Base-by-base conservation (phyloP, 192 early-diverging fungal genomes). In the Coemansia sp. region DNA sequence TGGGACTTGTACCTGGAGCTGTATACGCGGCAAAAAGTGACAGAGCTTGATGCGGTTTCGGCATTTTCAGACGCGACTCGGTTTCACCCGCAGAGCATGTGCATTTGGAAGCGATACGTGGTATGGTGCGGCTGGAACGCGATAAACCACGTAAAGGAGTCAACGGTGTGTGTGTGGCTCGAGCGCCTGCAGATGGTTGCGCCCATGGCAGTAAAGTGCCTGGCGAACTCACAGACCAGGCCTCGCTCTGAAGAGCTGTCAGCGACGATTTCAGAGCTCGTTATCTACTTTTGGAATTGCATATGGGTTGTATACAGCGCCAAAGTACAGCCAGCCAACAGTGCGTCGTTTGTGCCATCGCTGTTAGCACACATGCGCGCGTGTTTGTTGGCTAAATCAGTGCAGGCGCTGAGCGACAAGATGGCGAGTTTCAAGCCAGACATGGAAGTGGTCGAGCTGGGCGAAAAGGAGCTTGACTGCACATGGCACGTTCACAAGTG, bases 1-100 rank as follows among this genome's bases (percentile, higher is more conserved):
- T 76, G 75, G 75, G 75, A 76, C 38, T 23, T 76, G 12, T 76
- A 71, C 32, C 41, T 76, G 22, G 75, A 76, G 62, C 69, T 76
- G 39, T 76, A 71, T 48, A 37, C 64, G 15, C 65, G 69, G 25
- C 75, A 76, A 23, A n/a, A 35, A 2, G 58, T 58, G 4, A 23
- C 55, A 1, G 54, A 65, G 0, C 37, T 64, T 17, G 75, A 76
- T 39, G 43, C 61, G 41, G 49, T 71, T 23, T 59, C 75, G 1
- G 65, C 69, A 11, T 76, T 76, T 48, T 56, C 61, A 10, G 75
- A 76, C 39, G 75, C 75, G 14, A 76, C 65, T 27, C 67, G 67
- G 39, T 65, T 71, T 50, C 48, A 67, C 22, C 61, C 75, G 15
- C 52, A 35, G 32, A 76, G 75, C 38, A 38, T 47, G 8, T 59